Base-by-base conservation (phyloP, 108 stramenopile genomes). In the Stephanodiscus minutulus region DNA sequence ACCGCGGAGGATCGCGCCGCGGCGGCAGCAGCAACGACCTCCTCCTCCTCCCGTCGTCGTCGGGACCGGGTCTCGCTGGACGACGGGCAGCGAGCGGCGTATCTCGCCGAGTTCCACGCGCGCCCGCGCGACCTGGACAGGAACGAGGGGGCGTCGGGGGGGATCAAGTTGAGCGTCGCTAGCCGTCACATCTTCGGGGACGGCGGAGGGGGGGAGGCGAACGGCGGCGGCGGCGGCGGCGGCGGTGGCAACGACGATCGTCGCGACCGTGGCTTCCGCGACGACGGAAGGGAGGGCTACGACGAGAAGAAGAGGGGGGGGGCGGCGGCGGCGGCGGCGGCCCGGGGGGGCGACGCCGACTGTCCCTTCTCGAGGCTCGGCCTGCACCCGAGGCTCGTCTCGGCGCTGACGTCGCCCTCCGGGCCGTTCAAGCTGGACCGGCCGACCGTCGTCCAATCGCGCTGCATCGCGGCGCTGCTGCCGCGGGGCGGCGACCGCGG, bases 81-180 rank as follows among this genome's bases (percentile, higher is more conserved):
- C 39, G 39, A 41, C 39, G 39, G 9, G 39, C 10, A 41, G 39
- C 39, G 39, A 1, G 9, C 39, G 39, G 7, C 1, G 39, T 41
- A 41, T 8, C 39, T 41, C 39, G 83, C 90, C 1, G 87, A 89
- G 70, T 95, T 88, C 76, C 93, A 92, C 73, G 91, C 91, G 12
- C 83, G 91, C 29, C 91, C 93, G 31, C 78, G 87, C 81, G 93
- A 95, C 72, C 68, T 93, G 71, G 91, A 92, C 82, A 59, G 88
- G 33, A 68, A 64, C 25, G 87, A 87, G 24, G 76, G 86, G 2
- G 70, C 58, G 21, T 83, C 82, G 37, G 61, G 39, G 20, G 60
- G 37, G 4, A 84, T 73, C 25, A 73, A 77, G 67, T 63, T 37
- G 18, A 83, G 76, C 68, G 54, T 77, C 5, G 58, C 53, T 57